These are phyloP conservation scores for Corymbia maculata DNA, from an alignment of 345 rosid genomes.

Conservation along the genomic window DNA sequence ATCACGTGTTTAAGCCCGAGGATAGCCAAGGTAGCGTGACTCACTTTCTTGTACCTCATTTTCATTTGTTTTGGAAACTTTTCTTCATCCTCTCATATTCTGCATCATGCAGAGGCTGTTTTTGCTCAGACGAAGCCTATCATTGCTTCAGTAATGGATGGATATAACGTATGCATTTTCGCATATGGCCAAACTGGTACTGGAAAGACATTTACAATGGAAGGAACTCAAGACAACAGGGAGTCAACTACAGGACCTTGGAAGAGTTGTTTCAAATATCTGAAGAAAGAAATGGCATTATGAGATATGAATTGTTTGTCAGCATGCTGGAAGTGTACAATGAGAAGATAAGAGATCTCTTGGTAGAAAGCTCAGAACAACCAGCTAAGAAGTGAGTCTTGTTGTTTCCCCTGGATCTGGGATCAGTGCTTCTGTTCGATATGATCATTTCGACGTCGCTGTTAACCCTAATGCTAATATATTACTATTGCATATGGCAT, in stretches of 20 bases:
- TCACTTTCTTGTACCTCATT: too few species aligned
- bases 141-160: constrained; percentile 77
- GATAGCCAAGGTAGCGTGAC: constrained; percentile 94
- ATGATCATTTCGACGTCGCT: neutral
- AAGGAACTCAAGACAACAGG: constrained; percentile 70
- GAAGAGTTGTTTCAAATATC: constrained; percentile 64
- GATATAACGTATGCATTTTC: constrained; percentile 67
- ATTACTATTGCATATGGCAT: neutral
- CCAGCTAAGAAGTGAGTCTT: constrained; percentile 55
- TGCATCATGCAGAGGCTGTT: constrained; percentile 67
- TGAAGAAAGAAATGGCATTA: constrained; percentile 39
- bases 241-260: constrained; percentile 83
- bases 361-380: constrained; percentile 66
- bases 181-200: constrained; percentile 98
- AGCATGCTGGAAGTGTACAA: constrained; percentile 96
- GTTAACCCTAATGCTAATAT: neutral
- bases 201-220: constrained; percentile 92
- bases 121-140: constrained; percentile 74
- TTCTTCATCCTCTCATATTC: too few species aligned
- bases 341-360: constrained; percentile 88
- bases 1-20: constrained; percentile 66
- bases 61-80: too few species aligned
- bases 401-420: neutral
- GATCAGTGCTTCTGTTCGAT: neutral
- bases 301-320: constrained; percentile 61